Conservation (phyloP, 768 basidiomycete species). For the Xerocomellus dryophilus region DNA sequence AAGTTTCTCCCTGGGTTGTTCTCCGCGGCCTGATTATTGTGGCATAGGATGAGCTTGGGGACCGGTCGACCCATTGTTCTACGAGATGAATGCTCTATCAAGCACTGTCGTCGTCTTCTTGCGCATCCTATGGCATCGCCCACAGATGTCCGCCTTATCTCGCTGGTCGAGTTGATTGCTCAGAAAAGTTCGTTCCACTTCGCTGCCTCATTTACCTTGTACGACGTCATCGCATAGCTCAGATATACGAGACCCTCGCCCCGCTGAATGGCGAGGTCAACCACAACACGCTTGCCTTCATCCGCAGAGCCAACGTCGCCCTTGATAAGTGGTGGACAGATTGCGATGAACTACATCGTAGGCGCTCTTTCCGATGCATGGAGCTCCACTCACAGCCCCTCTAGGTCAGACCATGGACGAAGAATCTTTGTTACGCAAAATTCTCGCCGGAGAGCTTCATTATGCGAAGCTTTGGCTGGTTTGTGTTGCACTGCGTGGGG, state of each 20-base stretch:
- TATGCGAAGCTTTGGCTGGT: slow-evolving; percentile 95
- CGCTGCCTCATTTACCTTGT: neutral
- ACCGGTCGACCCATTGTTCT: slow-evolving; percentile 89
- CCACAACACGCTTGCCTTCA: slow-evolving; percentile 79
- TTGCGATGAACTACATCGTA: slow-evolving; percentile 82
- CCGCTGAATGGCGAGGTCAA: slow-evolving; percentile 86
- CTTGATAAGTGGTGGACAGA: slow-evolving; percentile 91
- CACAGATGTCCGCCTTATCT: slow-evolving; percentile 85
- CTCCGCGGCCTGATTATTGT: slow-evolving; percentile 11
- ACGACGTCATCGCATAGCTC: slow-evolving; percentile 49
- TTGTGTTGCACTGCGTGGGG: slow-evolving; percentile 87
- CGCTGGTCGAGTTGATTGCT: slow-evolving; percentile 84
- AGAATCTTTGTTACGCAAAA: slow-evolving; percentile 79
- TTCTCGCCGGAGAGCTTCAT: slow-evolving; percentile 83
- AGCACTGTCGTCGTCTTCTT: slow-evolving; percentile 78
- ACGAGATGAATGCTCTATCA: slow-evolving; percentile 84
- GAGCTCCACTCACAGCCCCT: slow-evolving; percentile 6
- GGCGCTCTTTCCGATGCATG: slow-evolving; percentile 9
- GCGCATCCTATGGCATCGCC: slow-evolving; percentile 83
- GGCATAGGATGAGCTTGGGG: slow-evolving; percentile 78
- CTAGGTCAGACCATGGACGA: slow-evolving; percentile 79
- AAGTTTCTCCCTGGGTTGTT: slow-evolving; percentile 28
- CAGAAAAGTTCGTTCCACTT: slow-evolving; percentile 69
- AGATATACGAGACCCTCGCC: slow-evolving; percentile 88
- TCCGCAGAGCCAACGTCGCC: slow-evolving; percentile 80